Base-by-base conservation (phyloP, 495 filamentous ascomycete species). In the Glonium stellatum region DNA sequence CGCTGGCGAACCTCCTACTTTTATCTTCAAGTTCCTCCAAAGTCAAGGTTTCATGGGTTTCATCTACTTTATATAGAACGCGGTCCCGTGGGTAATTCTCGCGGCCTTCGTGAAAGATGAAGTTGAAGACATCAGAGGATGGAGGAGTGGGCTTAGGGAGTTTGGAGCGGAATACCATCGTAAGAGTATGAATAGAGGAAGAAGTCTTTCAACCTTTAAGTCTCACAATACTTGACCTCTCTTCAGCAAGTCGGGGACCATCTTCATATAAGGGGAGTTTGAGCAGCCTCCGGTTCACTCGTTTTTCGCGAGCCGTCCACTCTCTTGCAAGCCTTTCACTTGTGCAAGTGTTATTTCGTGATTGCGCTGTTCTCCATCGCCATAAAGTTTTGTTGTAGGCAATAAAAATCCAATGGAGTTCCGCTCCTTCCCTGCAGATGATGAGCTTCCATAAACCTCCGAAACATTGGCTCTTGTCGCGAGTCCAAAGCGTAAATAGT, bases 111-210 rank as follows among this genome's bases (percentile, higher is more conserved):
- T 50, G 51, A 41, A 61, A 61, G 52, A 61, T 57, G 36, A 57
- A 61, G 52, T 57, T 61, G 52, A 61, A 61, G 31, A 61, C 59
- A 57, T 61, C 59, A 36, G 25, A 22, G 19, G 51, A 55, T 11
- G 59, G 59, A 27, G 21, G 51, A 37, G 59, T n/a, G 31, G 52
- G 37, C 19, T 54, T 34, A 9, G 51, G 36, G 23, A 61, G 53
- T 25, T 56, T 55, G 21, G 59, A 61, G 10, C 57, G 9, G 41
- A 61, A 61, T 22, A 50, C 47, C 18, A 27, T 50, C 1, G 47
- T 21, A 11, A 11, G 39, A 11, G 13, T 44, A 44, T 1, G 13
- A 11, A 44, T 18, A 3, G 39, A 11, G 39, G 18, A 44, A 44
- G 39, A 44, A 44, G 18, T 2, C 39, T 44, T 44, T 44, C 39